Evolutionary conservation across 2,329 filamentous ascomycete genomes (phyloP).

Genomic region (Gnomoniopsis sp.): DNA sequence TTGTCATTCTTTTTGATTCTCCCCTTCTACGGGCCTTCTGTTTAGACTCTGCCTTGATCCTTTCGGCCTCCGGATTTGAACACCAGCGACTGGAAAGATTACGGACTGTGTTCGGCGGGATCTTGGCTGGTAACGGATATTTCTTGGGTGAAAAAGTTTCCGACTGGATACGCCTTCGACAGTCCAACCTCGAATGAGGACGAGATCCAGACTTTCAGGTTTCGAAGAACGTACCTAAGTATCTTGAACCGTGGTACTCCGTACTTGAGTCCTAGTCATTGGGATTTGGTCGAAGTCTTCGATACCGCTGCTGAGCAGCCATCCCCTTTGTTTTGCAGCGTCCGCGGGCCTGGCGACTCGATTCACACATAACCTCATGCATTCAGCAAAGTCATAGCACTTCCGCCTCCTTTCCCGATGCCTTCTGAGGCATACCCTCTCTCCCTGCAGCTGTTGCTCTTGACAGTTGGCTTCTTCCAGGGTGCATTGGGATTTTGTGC

Average conservation of each 20-base stretch:
- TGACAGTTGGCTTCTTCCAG: slow-evolving; percentile 18
- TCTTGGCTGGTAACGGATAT: no score
- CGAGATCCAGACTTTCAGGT: no score
- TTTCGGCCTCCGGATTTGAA: neutral
- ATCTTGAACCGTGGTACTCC: no score
- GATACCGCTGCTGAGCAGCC: neutral
- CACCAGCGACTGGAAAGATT: no score
- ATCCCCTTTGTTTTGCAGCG: neutral
- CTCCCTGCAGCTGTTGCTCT: slow-evolving; percentile 22
- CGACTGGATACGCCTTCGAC: no score
- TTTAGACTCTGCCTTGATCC: no score
- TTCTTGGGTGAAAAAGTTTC: no score
- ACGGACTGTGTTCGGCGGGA: no score
- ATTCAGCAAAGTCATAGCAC: slow-evolving; percentile 17
- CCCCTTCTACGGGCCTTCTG: neutral
- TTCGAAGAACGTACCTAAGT: no score
- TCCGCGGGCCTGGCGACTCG: neutral
- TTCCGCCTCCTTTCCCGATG: slow-evolving; percentile 15
- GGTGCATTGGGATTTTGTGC: slow-evolving; percentile 18
- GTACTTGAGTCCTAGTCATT: no score
- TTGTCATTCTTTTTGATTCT: slow-evolving; percentile 9
- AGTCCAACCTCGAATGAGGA: no score
- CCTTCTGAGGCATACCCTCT: slow-evolving; percentile 27
- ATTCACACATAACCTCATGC: slow-evolving; percentile 10
- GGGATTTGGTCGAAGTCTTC: neutral